These are phyloP conservation scores for Dactylonectria macrodidyma DNA, from an alignment of 2,329 filamentous ascomycete species.

Conservation along the genomic window DNA sequence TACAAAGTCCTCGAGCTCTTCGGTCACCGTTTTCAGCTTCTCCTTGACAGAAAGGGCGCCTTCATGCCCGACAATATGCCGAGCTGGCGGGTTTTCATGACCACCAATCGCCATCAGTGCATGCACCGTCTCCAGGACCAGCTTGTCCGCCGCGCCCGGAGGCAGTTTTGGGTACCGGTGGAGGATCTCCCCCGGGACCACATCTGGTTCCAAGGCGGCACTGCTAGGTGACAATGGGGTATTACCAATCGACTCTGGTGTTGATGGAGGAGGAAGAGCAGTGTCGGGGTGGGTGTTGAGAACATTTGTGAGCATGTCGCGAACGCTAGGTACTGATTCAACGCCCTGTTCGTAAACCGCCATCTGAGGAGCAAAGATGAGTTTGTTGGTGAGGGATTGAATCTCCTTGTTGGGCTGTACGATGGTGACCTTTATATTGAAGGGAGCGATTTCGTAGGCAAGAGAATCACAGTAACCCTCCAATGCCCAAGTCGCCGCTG, in stretches of 20 bases:
- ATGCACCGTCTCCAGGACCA: constrained; percentile 92
- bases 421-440: constrained; percentile 96
- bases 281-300: constrained; percentile 82
- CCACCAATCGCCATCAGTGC: constrained; percentile 93
- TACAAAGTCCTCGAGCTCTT: constrained; percentile 96
- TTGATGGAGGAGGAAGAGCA: constrained; percentile 54
- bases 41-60: constrained; percentile 91
- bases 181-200: constrained; percentile 63
- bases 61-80: constrained; percentile 94
- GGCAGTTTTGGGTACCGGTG: constrained; percentile 83
- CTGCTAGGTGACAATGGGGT: constrained; percentile 52
- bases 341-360: constrained; percentile 60
- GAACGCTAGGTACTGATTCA: constrained; percentile 80
- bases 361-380: constrained; percentile 86
- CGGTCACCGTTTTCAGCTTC: constrained; percentile 95
- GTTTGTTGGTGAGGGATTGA: constrained; percentile 86
- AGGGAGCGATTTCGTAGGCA: constrained; percentile 95
- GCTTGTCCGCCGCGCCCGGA: constrained; percentile 75
- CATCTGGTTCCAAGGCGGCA: constrained; percentile 52
- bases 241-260: constrained; percentile 44
- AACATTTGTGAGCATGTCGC: constrained; percentile 86
- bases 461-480: constrained; percentile 97
- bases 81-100: constrained; percentile 93
- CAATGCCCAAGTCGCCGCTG: constrained; percentile 92
- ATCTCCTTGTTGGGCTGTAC: constrained; percentile 97